These are phyloP conservation scores for Melaleuca quinquenervia DNA, from an alignment of 345 rosid genomes.

Conservation along the genomic window DNA sequence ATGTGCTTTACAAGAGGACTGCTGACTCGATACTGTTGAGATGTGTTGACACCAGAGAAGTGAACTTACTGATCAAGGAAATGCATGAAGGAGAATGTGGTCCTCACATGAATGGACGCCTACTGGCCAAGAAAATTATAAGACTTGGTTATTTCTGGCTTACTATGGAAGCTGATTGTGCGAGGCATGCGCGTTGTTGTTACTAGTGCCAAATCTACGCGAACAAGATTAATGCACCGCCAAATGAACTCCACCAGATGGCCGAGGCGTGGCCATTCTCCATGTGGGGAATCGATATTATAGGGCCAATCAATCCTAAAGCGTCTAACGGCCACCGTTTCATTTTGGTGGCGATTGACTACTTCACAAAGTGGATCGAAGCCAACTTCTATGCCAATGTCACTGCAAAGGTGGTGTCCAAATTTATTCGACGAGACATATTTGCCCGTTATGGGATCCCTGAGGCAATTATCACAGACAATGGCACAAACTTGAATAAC, in stretches of 20 bases:
- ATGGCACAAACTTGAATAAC: neutral
- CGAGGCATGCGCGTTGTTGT: neutral
- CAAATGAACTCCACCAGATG: neutral
- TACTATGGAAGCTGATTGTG: neutral
- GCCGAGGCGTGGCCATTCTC: neutral
- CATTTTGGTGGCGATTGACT: neutral
- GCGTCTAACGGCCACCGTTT: neutral
- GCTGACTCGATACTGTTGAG: neutral
- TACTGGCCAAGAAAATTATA: neutral
- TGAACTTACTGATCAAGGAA: neutral
- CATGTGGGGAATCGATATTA: constrained; percentile 2
- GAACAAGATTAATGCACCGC: neutral
- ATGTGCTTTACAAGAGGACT: neutral
- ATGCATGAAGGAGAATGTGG: neutral
- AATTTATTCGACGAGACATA: neutral
- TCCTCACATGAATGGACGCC: neutral
- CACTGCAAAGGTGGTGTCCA: neutral
- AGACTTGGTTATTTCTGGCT: neutral
- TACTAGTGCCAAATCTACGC: constrained; percentile 1
- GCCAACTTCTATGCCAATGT: neutral
- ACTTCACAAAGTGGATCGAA: constrained; percentile 2
- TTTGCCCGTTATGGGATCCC: neutral
- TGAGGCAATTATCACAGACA: neutral
- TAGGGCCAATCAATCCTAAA: neutral
- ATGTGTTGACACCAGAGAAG: neutral